A percentile compares a stretch with the other conserved stretches of the same genome.
Evolutionary conservation across 352 stramenopile species (phyloP).

Genomic region (Pythium pyrilobum): DNA sequence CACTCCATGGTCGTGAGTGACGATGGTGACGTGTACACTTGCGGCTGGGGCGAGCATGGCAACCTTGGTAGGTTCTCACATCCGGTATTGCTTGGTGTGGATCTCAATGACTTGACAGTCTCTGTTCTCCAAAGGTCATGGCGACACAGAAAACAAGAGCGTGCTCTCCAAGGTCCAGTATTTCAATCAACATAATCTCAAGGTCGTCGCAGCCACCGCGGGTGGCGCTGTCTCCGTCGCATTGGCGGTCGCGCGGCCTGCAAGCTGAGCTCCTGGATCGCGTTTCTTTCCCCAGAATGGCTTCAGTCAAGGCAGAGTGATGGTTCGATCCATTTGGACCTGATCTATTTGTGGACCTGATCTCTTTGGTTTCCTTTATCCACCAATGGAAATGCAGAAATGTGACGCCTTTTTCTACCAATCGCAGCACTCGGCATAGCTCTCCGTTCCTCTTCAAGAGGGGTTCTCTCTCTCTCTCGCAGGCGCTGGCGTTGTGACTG

Average conservation of each 20-base stretch:
- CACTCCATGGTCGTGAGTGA: conserved; percentile 55
- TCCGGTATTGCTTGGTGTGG: background rate
- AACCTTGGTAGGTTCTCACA: conserved; percentile 54
- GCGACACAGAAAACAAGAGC: conserved; percentile 34
- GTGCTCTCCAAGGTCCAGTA: conserved; percentile 40
- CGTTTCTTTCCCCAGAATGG: no score
- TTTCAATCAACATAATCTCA: conserved; percentile 26
- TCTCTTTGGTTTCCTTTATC: conserved; percentile 1
- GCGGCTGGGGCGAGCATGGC: conserved; percentile 79
- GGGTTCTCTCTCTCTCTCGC: conserved; percentile 16
- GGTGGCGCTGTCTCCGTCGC: conserved; percentile 68
- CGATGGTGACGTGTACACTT: conserved; percentile 59
- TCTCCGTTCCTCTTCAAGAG: conserved; percentile 19
- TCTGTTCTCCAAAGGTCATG: conserved; percentile 36
- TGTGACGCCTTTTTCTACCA: conserved; percentile 13
- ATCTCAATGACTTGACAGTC: background rate
- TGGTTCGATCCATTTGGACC: background rate
- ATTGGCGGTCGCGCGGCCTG: background rate
- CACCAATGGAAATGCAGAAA: conserved; percentile 1
- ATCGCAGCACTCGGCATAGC: background rate
- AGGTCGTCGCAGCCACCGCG: conserved; percentile 32
- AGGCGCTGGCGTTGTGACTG: background rate
- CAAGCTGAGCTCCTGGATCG: background rate
- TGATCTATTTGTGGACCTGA: background rate
- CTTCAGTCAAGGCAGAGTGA: no score